Evolutionary conservation across 2,329 filamentous ascomycete genomes (phyloP), one percentile per base, ranked within the genome.

Genomic region (Geosmithia putterillii): DNA sequence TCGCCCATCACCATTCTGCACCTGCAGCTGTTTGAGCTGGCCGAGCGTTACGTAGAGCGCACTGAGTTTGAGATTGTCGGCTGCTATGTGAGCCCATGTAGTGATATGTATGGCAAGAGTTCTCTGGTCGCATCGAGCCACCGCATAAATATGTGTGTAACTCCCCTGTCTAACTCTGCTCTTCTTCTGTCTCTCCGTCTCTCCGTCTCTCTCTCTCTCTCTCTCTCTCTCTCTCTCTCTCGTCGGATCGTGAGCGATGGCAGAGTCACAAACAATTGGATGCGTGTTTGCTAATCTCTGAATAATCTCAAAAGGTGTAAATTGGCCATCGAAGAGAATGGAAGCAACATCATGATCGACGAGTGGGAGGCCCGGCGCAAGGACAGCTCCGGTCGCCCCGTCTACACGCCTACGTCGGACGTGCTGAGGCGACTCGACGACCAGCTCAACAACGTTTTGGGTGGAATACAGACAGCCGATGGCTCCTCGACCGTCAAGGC

Each of bases 361-460:
- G 78, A 82, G 0, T 90, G 83, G 80, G 87, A 94, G 69, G 82
- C 85, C 34, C 35, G 48, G 28, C 50, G 48, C 36, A 45, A 44
- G 25, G 50, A 52, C 41, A 43, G 42, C 3, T 22, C 34, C 10
- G 45, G 83, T 46, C 81, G 90, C 61, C 79, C 81, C 48, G 76
- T 83, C 47, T 95, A 94, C 57, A 80, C 86, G 45, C 86, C 86
- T 14, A 95, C 88, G 1, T 87, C 86, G 23, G 76, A 83, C 53
- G 87, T 94, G 35, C 69, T 94, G 42, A 84, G 90, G 55, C 86
- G 94, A 62, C 88, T 94, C 52, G 79, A 90, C 49, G 63, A 88
- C 55, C 86, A 94, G 61, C 83, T 94, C 57, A 94, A 94, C 57
- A 71, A 74, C 19, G 73, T 84, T 18, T 81, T 83, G 35, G 86